Conservation (phyloP, 1,284 basidiomycete genomes). For the Flammula alnicola region DNA sequence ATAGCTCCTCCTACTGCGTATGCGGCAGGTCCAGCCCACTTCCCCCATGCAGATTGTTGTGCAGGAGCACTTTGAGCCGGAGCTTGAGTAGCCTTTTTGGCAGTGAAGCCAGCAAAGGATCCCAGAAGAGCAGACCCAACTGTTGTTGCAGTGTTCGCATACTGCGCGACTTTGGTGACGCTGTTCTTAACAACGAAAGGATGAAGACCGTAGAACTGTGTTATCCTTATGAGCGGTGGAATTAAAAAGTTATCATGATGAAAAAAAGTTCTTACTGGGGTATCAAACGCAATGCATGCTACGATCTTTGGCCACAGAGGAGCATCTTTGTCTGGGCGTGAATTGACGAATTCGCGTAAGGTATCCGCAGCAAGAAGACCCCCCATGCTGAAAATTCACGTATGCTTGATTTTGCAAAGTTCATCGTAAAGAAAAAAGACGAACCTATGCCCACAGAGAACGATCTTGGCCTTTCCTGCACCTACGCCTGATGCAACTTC, state of each 20-base stretch:
- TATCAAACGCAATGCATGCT: constrained; percentile 87
- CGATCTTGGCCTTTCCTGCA: constrained; percentile 79
- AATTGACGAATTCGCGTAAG: constrained; percentile 71
- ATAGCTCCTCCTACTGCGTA: constrained; percentile 72
- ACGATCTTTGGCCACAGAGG: constrained; percentile 86
- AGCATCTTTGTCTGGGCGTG: constrained; percentile 62
- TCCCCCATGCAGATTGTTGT: constrained; percentile 53
- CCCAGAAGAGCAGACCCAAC: constrained; percentile 62
- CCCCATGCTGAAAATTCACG: constrained; percentile 71
- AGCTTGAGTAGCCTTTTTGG: constrained; percentile 41
- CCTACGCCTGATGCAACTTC: constrained; percentile 78
- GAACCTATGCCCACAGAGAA: constrained; percentile 91
- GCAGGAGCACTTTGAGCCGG: constrained; percentile 32
- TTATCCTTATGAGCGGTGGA: neutral
- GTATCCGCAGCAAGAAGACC: constrained; percentile 88
- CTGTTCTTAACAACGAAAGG: constrained; percentile 87
- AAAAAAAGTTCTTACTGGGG: constrained; percentile 70
- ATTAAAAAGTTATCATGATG: constrained; percentile 7
- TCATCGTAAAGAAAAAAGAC: constrained; percentile 20
- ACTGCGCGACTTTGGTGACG: constrained; percentile 77
- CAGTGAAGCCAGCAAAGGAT: constrained; percentile 53
- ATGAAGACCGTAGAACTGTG: constrained; percentile 88
- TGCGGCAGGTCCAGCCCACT: constrained; percentile 64
- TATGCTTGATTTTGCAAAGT: neutral
- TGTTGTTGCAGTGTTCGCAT: constrained; percentile 69